Base-by-base conservation (phyloP, 1,284 basidiomycete species). In the Abortiporus biennis region DNA sequence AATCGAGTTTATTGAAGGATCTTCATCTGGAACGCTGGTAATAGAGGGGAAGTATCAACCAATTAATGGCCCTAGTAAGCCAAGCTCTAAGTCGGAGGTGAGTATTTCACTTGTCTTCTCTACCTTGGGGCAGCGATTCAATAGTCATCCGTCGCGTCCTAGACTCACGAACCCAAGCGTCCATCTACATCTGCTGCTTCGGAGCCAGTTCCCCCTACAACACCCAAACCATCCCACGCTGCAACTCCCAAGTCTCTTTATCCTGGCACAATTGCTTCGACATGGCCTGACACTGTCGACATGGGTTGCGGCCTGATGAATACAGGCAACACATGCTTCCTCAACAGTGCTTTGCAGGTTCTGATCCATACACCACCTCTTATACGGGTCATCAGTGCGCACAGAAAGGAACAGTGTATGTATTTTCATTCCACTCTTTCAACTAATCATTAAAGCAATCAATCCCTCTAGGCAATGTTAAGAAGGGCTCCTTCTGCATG, bases 281-380 rank as follows among this genome's bases (percentile, higher is more conserved):
- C 76, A 40, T 85, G 69, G 79, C 80, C 82, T 1, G 43, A 58
- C 15, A 59, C 57, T 35, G 61, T 61, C 41, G 57, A 54, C 40
- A 62, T 76, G 45, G 86, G 76, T 16, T 62, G 58, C 44, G 95
- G 95, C 1, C 69, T 99, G 27, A 70, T 80, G 56, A 99, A 99
- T 65, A 82, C 71, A n/a, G 92, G 92, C 38, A 99, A 98, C 62
- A 96, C 92, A 1, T 99, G 96, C 66, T 99, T 97, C 65, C 71
- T 97, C 54, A 99, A 99, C 65, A 93, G 92, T 50, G 90, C 88
- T 24, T 68, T 99, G 45, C 96, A 99, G 68, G 92, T 92, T 53
- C 74, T 99, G 38, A 66, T 98, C 16, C 94, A 99, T 61, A 98
- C 95, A 0, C 85, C 94, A 6, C 92, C 94, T 2, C 74, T 99